Base-by-base conservation (phyloP, 2,329 filamentous ascomycete genomes). In the Alternaria dauci region DNA sequence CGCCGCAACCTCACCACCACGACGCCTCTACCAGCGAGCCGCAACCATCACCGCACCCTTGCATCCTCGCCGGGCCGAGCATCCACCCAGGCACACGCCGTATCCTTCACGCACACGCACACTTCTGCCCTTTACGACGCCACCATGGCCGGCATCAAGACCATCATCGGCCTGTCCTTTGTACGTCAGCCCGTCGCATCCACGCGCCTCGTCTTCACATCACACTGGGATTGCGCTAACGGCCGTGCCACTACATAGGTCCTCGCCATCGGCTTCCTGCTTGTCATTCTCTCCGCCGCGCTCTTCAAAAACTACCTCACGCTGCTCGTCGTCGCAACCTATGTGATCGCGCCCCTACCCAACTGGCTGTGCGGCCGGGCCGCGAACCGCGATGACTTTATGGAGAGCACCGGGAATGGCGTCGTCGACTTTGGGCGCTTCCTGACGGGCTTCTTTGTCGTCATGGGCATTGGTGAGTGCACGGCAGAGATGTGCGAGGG, bases 81-180 rank as follows among this genome's bases (percentile, higher is more conserved):
- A 57, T 28, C 20, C n/a, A 42, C 18, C 41, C 32, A 20, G 43
- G 39, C 14, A 8, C 20, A 55, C 8, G 39, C 20, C 3, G 11
- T 39, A 16, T 16, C 32, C 36, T 18, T 42, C 14, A 39, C 23
- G 4, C 30, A 41, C 47, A 11, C 43, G 20, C 20, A 51, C 16
- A 34, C 18, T 26, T 14, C 36, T 11, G n/a, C 36, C n/a, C 20
- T 23, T n/a, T 3, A 0, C n/a, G 9, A 8, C 36, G 7, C 36
- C 65, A 69, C 83, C 83, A 87, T 92, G 84, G 93, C 95, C 73
- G 95, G 95, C 79, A 89, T 99, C 76, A 98, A 97, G 84, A 99
- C 95, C 71, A 99, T 99, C 82, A 99, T 99, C 81, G 93, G 92
- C 68, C 91, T 99, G 72, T 98, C 95, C 78, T 99, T 99, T 83